Conservation (phyloP, 805 yeast genomes). For the Lipomyces chichibuensis region DNA sequence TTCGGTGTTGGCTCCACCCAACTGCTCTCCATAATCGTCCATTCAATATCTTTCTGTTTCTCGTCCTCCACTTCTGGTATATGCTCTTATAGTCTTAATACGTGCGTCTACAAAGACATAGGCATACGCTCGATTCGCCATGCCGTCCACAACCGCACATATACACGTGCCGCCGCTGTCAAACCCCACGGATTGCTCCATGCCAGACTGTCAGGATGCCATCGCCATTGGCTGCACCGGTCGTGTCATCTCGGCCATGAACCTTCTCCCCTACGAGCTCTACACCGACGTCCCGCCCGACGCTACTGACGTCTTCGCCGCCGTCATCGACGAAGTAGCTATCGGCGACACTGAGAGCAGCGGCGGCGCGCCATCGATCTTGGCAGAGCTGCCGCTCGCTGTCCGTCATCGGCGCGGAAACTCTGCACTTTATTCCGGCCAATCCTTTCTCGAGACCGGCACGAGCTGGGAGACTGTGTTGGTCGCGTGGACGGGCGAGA, state of each 20-base stretch:
- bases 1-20: too few species aligned
- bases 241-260: constrained; percentile 34
- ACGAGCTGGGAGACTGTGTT: constrained; percentile 85
- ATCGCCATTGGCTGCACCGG: constrained; percentile 33
- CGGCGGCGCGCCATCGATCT: constrained; percentile 1
- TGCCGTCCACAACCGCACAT: not conserved
- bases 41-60: too few species aligned
- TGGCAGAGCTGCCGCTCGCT: constrained; percentile 14
- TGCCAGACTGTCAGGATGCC: constrained; percentile 14
- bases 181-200: not conserved
- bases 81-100: too few species aligned
- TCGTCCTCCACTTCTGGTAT: too few species aligned
- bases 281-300: constrained; percentile 21
- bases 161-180: not conserved
- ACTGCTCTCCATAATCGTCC: too few species aligned
- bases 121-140: not conserved
- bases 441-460: constrained; percentile 56
- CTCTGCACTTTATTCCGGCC: constrained; percentile 79
- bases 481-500: constrained; percentile 96
- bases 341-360: not conserved
- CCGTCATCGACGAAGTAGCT: not conserved
- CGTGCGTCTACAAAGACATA: too few species aligned
- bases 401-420: constrained; percentile 61
- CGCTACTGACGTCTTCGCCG: constrained; percentile 7
- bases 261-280: constrained; percentile 34